Percentiles rank a stretch among this genome's conserved stretches.
phyloP scores from a whole-genome alignment of 495 filamentous ascomycete species.

The Cudoniella acicularis region DNA sequence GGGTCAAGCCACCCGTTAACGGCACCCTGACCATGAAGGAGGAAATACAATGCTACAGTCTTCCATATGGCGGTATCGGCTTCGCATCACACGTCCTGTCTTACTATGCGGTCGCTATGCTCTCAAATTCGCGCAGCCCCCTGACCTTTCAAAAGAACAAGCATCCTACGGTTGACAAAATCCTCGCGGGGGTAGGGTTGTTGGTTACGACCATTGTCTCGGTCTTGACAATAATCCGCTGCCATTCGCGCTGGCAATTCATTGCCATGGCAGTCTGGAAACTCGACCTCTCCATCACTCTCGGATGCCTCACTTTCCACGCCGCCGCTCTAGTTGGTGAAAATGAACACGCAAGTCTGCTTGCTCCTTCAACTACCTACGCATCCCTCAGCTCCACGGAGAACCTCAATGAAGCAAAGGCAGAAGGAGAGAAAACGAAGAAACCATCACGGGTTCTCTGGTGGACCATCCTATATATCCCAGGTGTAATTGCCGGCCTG shows the following conservation, averaged over 20 bases:
- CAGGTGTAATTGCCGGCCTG: slow-evolving; percentile 9
- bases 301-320: slow-evolving; percentile 9
- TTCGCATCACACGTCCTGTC: slow-evolving; percentile 33
- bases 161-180: slow-evolving; percentile 17
- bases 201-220: slow-evolving; percentile 18
- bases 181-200: slow-evolving; percentile 18
- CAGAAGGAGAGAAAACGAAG: not conserved
- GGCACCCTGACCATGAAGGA: slow-evolving; percentile 18
- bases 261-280: slow-evolving; percentile 32
- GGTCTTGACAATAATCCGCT: slow-evolving; percentile 28
- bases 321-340: not conserved
- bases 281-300: slow-evolving; percentile 10
- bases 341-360: not conserved
- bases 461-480: slow-evolving; percentile 11
- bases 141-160: slow-evolving; percentile 14
- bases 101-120: slow-evolving; percentile 30
- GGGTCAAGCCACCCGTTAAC: not conserved
- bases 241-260: slow-evolving; percentile 31
- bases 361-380: too few species aligned
- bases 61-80: slow-evolving; percentile 36
- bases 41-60: slow-evolving; percentile 33
- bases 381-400: not conserved
- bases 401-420: not conserved
- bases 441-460: not conserved
- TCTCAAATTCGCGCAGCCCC: slow-evolving; percentile 20